Base-by-base conservation (phyloP, 2,329 filamentous ascomycete species). In the Emergomyces orientalis region DNA sequence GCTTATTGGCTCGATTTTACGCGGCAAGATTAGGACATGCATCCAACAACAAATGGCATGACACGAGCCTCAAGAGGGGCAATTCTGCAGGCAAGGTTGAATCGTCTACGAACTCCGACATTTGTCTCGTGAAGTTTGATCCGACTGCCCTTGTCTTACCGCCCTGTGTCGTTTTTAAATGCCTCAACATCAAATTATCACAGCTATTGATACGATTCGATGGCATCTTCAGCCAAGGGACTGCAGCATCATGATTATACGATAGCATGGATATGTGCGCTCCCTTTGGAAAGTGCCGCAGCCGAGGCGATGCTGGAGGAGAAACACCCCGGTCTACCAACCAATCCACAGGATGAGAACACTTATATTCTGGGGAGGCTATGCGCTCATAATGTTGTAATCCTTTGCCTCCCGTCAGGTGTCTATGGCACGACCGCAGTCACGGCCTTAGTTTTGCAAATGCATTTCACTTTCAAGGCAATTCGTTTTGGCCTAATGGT, bases 341-440 rank as follows among this genome's bases (percentile, higher is more conserved):
- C n/a, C 9, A 37, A 6, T 13, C 41, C 37, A 54, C 41, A 39
- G 34, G 67, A 70, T 55, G 51, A 58, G 32, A 70, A 70, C 55
- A 61, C 32, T 39, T 69, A 70, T 55, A 49, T 63, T n/a, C 62
- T 70, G 19, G 67, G 69, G 30, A 63, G 59, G 22, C 65, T 70
- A 22, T 52, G 63, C 3, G 51, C 63, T 32, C 66, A 67, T 52
- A 66, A 69, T 43, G 62, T 69, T 22, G 64, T 65, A 14, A 64
- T 69, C 9, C 64, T 67, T 9, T 69, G 63, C 37, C 56, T 66
- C n/a, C 55, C 62, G 9, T 51, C 55, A 14, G 68, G 67, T 13
- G 63, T 66, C 47, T 64, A 65, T 45, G 68, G 68, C 7, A 65
- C 25, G 9, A 64, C 59, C 30, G 61, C 68, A 32, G 66, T 62